Evolutionary conservation across 768 basidiomycete genomes (phyloP).

Genomic region (Tulasnella sp.): DNA sequence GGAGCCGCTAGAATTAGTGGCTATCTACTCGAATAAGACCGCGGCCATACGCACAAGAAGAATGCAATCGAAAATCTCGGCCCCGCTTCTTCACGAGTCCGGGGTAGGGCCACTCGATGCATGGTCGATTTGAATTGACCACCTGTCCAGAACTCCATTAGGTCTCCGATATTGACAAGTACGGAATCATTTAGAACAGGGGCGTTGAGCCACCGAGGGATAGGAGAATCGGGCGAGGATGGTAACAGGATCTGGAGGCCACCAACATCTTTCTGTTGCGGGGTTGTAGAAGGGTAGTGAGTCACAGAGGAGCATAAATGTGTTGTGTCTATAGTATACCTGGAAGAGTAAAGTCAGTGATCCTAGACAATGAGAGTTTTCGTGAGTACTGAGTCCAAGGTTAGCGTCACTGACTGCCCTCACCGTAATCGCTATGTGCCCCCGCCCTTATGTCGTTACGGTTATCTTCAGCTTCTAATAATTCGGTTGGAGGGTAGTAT

Average conservation of each 20-base stretch:
- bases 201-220: slow-evolving; percentile 20
- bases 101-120: slow-evolving; percentile 21
- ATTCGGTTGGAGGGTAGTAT: slow-evolving; percentile 18
- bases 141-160: slow-evolving; percentile 18
- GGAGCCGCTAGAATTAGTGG: neutral
- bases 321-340: slow-evolving; percentile 1
- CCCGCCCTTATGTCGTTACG: slow-evolving; percentile 20
- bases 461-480: neutral
- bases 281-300: neutral
- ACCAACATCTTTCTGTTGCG: slow-evolving; percentile 17
- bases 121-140: slow-evolving; percentile 19
- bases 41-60: slow-evolving; percentile 18
- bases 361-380: neutral
- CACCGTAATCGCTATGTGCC: slow-evolving; percentile 22
- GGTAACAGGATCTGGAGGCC: slow-evolving; percentile 21
- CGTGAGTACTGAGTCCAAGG: neutral
- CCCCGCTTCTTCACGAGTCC: slow-evolving; percentile 11
- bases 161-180: neutral
- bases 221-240: neutral
- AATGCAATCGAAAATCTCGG: slow-evolving; percentile 22
- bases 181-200: slow-evolving; percentile 17
- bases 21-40: no score
- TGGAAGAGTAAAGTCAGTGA: slow-evolving; percentile 22
- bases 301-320: neutral
- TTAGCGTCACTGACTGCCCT: no score